Base-by-base conservation (phyloP, 768 basidiomycete genomes). In the Auriscalpium orientale region DNA sequence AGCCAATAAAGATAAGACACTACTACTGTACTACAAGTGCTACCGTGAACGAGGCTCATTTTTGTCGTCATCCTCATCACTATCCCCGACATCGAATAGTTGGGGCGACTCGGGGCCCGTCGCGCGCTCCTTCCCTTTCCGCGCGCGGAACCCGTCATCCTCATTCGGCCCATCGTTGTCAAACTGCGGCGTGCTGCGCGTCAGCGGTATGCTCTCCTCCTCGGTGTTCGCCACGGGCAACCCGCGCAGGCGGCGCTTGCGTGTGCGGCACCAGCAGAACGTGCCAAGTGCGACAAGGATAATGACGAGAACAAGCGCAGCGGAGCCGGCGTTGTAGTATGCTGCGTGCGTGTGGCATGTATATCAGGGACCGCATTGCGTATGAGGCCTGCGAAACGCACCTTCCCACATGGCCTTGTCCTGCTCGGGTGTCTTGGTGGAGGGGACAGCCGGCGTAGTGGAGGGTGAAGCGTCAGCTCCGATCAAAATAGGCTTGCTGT, bases 301-400 rank as follows among this genome's bases (percentile, higher is more conserved):
- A 53, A 97, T 70, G 3, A 95, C 66, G 43, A 98, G 77, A 21
- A 95, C 84, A n/a, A 94, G 73, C 3, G 87, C 84, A 1, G 87
- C 89, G 0, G 92, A 93, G 11, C 91, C 92, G 36, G 91, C 88
- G 58, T 95, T 95, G 68, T 95, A 97, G 68, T 94, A 95, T n/a
- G 91, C 94, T 92, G 49, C 34, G 22, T 92, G 49, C 34, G 22
- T 13, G 21, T 12, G 45, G 18, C 3, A 6, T 20, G 43, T 51
- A 49, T 50, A 45, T 36, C 50, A 15, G 47, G 55, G 36, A 47
- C 46, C 44, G 8, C 46, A 22, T 36, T 21, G 40, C 33, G 53
- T 38, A 50, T 34, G 54, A 51, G 16, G 46, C 35, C 49, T 20
- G 36, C 21, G 6, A 8, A 11, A 67, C 78, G 55, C 60, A 91